phyloP scores from a whole-genome alignment of 352 stramenopile species.

The Phytophthora melonis region DNA sequence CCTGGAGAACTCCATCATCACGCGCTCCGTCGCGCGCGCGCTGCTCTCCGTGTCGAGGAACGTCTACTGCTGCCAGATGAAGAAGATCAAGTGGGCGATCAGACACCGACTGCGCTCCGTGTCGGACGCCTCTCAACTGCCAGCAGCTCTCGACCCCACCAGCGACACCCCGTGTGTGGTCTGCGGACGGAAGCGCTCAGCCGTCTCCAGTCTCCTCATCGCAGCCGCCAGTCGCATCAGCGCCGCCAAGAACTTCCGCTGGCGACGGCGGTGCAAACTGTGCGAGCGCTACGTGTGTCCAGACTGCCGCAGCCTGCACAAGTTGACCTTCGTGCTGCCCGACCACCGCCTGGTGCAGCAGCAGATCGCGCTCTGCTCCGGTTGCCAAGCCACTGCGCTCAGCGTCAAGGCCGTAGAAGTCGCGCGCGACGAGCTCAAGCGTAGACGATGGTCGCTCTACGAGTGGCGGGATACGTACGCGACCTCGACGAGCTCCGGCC shows the following conservation, averaged over 20 bases:
- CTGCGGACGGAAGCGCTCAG: conserved; percentile 41
- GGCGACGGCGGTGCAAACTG: conserved; percentile 43
- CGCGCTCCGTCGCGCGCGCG: conserved; percentile 38
- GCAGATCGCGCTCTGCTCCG: conserved; percentile 32
- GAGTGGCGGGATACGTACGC: conserved; percentile 44
- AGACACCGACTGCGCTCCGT: conserved; percentile 26
- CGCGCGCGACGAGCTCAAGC: conserved; percentile 39
- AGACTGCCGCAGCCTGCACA: conserved; percentile 51
- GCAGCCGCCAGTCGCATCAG: conserved; percentile 20
- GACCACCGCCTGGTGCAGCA: conserved; percentile 44
- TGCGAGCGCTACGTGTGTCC: conserved; percentile 60
- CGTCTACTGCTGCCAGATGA: conserved; percentile 47
- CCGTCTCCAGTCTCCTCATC: conserved; percentile 28
- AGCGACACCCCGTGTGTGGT: conserved; percentile 38
- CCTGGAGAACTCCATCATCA: conserved; percentile 50
- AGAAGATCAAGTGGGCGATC: conserved; percentile 50
- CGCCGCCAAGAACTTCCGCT: conserved; percentile 21
- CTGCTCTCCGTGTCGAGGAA: conserved; percentile 42
- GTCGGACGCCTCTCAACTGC: conserved; percentile 21
- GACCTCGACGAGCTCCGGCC: conserved; percentile 32
- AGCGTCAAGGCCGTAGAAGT: conserved; percentile 34
- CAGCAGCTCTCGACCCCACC: conserved; percentile 16
- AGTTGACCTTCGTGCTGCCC: conserved; percentile 42
- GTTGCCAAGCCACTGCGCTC: conserved; percentile 32
- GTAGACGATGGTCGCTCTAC: conserved; percentile 32